These are phyloP conservation scores for Coniochaeta pulveracea DNA, from an alignment of 2,329 filamentous ascomycete species.

Conservation along the genomic window DNA sequence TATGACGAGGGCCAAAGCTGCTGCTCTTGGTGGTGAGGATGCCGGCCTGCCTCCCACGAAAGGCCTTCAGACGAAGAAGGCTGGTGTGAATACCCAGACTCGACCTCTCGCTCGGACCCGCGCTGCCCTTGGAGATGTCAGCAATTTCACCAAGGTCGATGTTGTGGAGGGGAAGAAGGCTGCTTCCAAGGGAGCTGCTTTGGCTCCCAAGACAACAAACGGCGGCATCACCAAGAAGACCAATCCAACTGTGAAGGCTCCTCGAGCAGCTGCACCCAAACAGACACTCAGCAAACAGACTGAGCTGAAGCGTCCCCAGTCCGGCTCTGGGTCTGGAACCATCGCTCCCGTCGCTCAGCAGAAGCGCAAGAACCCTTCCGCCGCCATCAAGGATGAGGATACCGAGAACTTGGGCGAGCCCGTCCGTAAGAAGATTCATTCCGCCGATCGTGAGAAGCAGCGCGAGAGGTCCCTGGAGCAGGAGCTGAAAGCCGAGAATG, in stretches of 20 bases:
- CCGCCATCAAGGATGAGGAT: slow-evolving; percentile 49
- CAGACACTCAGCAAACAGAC: slow-evolving; percentile 46
- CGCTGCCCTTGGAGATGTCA: slow-evolving; percentile 82
- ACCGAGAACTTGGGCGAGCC: slow-evolving; percentile 56
- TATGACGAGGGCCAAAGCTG: slow-evolving; percentile 86
- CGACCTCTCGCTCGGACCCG: slow-evolving; percentile 54
- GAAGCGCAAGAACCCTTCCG: slow-evolving; percentile 57
- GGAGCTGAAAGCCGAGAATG: slow-evolving; percentile 11
- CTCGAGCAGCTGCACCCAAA: slow-evolving; percentile 42
- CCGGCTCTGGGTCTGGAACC: slow-evolving; percentile 51
- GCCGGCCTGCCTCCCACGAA: slow-evolving; percentile 39
- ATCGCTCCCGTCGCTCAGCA: slow-evolving; percentile 40
- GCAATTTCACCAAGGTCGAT: slow-evolving; percentile 81
- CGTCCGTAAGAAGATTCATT: slow-evolving; percentile 52
- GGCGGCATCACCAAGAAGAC: slow-evolving; percentile 77
- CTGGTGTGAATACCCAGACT: slow-evolving; percentile 37
- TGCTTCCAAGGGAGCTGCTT: slow-evolving; percentile 47
- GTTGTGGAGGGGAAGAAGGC: slow-evolving; percentile 65
- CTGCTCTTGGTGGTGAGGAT: slow-evolving; percentile 57
- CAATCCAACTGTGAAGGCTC: slow-evolving; percentile 41
- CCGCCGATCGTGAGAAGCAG: slow-evolving; percentile 39
- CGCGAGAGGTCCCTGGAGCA: slow-evolving; percentile 16
- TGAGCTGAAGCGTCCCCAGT: slow-evolving; percentile 54
- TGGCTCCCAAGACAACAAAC: slow-evolving; percentile 73
- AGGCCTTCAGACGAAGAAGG: slow-evolving; percentile 60